Evolutionary conservation across 1,284 basidiomycete species (phyloP), one percentile per base, ranked within the genome.

Genomic region (Ustilago esculenta): DNA sequence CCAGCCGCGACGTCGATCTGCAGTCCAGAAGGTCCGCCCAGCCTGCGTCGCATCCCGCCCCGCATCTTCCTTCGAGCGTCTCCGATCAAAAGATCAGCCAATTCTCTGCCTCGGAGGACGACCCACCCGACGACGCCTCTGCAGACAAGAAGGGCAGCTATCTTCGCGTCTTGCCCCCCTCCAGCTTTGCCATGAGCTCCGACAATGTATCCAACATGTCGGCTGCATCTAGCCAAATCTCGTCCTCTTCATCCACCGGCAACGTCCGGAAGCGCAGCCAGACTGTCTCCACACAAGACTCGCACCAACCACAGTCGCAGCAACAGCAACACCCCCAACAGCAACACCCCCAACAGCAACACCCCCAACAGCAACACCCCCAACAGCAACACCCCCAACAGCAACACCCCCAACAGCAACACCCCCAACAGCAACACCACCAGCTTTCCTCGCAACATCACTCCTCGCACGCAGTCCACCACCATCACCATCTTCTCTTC

Each of bases 1-100:
- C 7, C 37, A 44, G 6, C 32, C 33, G 32, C 39, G 49, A 41
- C 18, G 41, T 11, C 37, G 59, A 60, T 15, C 17, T 35, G 11
- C 46, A 34, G 5, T 7, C 49, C 27, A 49, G 43, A 30, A 50
- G 43, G 36, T 35, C 42, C 30, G 24, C 47, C 1, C 29, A 36
- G 5, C 27, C 35, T 20, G 25, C 24, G 17, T 25, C 36, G 33
- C 50, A 53, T 20, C 25, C 46, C n/a, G 39, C 30, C 14, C 25
- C 44, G 0, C 41, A 39, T 5, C 39, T 65, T 7, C 29, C 58
- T 10, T 11, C 52, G 3, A 69, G 61, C 45, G n/a, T 44, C n/a
- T 72, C 70, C 8, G 60, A 71, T 29, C 51, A 56, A 21, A 73
- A 61, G 33, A 46, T 67, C 20, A 44, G 47, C 17, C 56, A 65